Evolutionary conservation across 305 asterid species (phyloP).

Genomic region (Fraxinus latifolia): DNA sequence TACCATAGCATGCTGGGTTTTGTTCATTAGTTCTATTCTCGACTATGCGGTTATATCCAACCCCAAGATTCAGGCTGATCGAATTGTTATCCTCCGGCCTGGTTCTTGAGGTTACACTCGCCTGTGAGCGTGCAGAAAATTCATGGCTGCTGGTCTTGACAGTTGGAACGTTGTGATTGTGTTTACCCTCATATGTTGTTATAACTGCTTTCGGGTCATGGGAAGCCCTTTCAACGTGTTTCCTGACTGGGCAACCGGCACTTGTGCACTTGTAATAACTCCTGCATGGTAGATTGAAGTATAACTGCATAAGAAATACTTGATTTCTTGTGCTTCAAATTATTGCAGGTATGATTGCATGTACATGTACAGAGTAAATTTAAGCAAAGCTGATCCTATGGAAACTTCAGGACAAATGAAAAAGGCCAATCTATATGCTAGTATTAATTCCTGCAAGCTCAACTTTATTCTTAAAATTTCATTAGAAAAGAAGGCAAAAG

Average conservation of each 20-base stretch:
- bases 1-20: slow-evolving; percentile 48
- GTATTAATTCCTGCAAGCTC: neutral
- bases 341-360: neutral
- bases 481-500: neutral
- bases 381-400: neutral
- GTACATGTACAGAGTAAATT: neutral
- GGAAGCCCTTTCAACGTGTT: slow-evolving; percentile 95
- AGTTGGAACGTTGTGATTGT: slow-evolving; percentile 88
- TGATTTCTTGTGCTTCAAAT: neutral
- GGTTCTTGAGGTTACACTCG: slow-evolving; percentile 36
- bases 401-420: neutral
- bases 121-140: slow-evolving; percentile 34
- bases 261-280: slow-evolving; percentile 91
- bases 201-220: slow-evolving; percentile 95
- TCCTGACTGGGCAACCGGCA: slow-evolving; percentile 87
- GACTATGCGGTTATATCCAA: slow-evolving; percentile 45
- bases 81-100: slow-evolving; percentile 49
- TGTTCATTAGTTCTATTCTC: slow-evolving; percentile 38
- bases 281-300: slow-evolving; percentile 45
- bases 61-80: slow-evolving; percentile 79
- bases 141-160: slow-evolving; percentile 68
- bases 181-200: slow-evolving; percentile 95
- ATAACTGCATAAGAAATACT: neutral
- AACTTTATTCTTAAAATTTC: neutral
- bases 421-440: neutral